Percentiles rank a stretch among this genome's conserved stretches.
phyloP scores from a whole-genome alignment of 1,284 basidiomycete species.

The Anthracocystis walkeri region DNA sequence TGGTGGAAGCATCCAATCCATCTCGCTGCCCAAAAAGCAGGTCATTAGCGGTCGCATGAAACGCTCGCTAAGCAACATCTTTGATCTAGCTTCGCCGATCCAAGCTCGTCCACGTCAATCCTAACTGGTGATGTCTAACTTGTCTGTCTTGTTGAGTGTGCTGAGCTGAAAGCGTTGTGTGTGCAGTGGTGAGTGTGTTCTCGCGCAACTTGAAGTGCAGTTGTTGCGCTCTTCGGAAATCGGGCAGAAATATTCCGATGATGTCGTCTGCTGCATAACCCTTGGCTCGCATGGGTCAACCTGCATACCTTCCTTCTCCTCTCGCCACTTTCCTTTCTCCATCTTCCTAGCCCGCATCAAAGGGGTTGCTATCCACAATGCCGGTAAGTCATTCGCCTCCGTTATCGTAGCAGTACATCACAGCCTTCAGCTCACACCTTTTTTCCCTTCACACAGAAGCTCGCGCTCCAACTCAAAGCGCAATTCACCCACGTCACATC shows the following conservation, averaged over 20 bases:
- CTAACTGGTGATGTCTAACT: neutral
- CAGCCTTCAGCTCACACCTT: neutral
- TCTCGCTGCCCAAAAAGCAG: neutral
- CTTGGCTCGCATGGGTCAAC: neutral
- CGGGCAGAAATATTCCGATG: neutral
- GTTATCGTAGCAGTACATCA: too few relatives aligned
- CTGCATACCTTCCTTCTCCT: neutral
- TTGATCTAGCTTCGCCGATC: slow-evolving; percentile 16
- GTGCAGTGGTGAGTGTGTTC: neutral
- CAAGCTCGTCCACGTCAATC: neutral
- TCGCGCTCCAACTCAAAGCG: slow-evolving; percentile 63
- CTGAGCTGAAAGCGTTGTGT: neutral
- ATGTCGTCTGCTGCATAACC: slow-evolving; percentile 10
- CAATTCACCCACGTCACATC: slow-evolving; percentile 60
- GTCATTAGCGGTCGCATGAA: slow-evolving; percentile 10
- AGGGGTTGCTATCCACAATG: slow-evolving; percentile 5
- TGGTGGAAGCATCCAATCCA: neutral
- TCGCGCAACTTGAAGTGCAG: slow-evolving; percentile 23
- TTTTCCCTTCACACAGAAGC: slow-evolving; percentile 15
- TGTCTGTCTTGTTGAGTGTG: neutral
- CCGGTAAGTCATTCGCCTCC: slow-evolving; percentile 13
- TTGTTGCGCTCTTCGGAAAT: slow-evolving; percentile 1
- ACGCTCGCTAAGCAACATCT: slow-evolving; percentile 28
- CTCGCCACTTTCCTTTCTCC: neutral
- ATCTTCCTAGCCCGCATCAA: neutral